phyloP scores from a whole-genome alignment of 495 filamentous ascomycete genomes.

The Penicillium salamii region DNA sequence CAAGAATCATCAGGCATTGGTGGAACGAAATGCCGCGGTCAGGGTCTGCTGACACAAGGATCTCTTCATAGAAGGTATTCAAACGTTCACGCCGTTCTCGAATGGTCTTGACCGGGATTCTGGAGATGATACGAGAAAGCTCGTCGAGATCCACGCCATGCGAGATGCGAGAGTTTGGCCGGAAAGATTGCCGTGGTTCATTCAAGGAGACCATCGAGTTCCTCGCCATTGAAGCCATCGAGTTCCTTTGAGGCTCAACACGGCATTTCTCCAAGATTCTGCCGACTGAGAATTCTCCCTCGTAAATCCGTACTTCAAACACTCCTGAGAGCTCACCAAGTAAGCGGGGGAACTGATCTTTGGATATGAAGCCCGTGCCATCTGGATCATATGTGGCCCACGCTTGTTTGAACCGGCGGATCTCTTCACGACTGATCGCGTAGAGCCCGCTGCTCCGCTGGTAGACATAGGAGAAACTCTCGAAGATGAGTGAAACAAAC shows the following conservation, averaged over 20 bases:
- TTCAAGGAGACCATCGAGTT: constrained; percentile 1
- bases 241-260: constrained; percentile 40
- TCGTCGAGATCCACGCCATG: constrained; percentile 75
- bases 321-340: constrained; percentile 88
- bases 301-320: constrained; percentile 97
- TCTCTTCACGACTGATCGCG: constrained; percentile 83
- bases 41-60: constrained; percentile 87
- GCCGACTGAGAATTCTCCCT: constrained; percentile 79
- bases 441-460: constrained; percentile 81
- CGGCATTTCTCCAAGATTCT: constrained; percentile 80
- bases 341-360: constrained; percentile 86
- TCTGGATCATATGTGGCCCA: constrained; percentile 94
- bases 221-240: neutral
- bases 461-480: constrained; percentile 99
- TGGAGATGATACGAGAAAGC: constrained; percentile 68
- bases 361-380: constrained; percentile 87
- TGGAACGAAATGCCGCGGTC: constrained; percentile 90
- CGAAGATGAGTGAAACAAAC: constrained; percentile 98
- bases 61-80: constrained; percentile 93
- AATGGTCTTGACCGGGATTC: constrained; percentile 74
- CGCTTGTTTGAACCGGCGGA: constrained; percentile 95
- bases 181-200: constrained; percentile 17
- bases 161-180: constrained; percentile 45
- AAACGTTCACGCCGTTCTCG: constrained; percentile 69
- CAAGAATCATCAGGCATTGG: constrained; percentile 91